Evolutionary conservation across 805 yeast genomes (phyloP).

Genomic region (Isabelozyma pseudorhagii): DNA sequence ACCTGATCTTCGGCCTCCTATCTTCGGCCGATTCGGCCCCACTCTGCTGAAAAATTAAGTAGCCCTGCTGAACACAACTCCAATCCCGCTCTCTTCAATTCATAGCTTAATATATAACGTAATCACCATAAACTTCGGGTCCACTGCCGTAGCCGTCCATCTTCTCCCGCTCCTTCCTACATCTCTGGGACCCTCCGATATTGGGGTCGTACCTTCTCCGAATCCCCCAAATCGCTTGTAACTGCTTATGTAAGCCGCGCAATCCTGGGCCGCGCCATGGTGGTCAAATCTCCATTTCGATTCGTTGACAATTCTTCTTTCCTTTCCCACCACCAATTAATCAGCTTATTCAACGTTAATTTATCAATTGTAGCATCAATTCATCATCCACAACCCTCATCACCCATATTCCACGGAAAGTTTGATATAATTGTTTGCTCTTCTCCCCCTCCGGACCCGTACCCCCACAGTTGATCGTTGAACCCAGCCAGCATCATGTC

Average conservation of each 20-base stretch:
- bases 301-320: neutral
- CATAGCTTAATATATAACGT: no score
- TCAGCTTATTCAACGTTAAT: neutral
- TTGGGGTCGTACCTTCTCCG: neutral
- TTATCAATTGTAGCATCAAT: neutral
- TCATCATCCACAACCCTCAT: neutral
- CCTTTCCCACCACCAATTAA: neutral
- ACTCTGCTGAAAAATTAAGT: no score
- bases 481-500: constrained; percentile 10
- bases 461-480: neutral
- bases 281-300: neutral
- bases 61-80: no score
- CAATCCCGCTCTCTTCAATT: no score
- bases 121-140: neutral
- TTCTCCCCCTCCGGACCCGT: neutral
- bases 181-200: neutral
- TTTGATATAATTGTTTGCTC: neutral
- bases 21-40: no score
- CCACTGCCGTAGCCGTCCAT: neutral
- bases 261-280: constrained; percentile 4
- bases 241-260: constrained; percentile 1
- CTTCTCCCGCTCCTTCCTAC: neutral
- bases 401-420: neutral
- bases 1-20: no score
- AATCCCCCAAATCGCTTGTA: neutral